Percentiles rank a stretch among this genome's conserved stretches.
phyloP scores from a whole-genome alignment of 345 rosid genomes.

The Lumnitzera littorea region DNA sequence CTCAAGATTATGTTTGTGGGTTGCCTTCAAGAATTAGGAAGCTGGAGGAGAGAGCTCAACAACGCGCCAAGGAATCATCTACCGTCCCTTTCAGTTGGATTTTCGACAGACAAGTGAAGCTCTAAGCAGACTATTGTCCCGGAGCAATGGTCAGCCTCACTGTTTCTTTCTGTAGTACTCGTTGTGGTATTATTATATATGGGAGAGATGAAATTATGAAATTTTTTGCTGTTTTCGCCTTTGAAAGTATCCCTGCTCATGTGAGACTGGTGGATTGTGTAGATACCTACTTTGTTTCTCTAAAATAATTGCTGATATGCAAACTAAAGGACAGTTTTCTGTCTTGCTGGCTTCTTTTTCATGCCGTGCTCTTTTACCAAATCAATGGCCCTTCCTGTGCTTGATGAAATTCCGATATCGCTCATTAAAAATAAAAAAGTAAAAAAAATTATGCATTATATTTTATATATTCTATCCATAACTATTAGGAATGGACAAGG shows the following conservation, averaged over 20 bases:
- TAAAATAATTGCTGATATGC: too few species aligned
- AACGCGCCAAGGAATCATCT: slow-evolving; percentile 50
- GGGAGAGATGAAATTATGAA: background rate
- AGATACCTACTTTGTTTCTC: too few species aligned
- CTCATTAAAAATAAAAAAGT: too few species aligned
- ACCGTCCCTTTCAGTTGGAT: slow-evolving; percentile 79
- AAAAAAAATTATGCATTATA: too few species aligned
- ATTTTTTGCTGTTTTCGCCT: background rate
- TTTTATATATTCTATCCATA: too few species aligned
- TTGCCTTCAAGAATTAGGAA: slow-evolving; percentile 63
- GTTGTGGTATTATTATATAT: background rate
- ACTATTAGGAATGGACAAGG: too few species aligned
- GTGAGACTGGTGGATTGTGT: too few species aligned
- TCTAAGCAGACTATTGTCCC: slow-evolving; percentile 19
- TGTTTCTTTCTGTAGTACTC: background rate
- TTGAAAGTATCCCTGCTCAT: background rate
- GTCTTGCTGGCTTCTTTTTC: too few species aligned
- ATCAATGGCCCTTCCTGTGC: too few species aligned
- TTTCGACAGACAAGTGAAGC: slow-evolving; percentile 57
- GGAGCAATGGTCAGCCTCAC: background rate
- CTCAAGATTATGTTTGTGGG: slow-evolving; percentile 79
- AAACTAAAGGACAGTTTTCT: too few species aligned
- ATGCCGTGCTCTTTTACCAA: too few species aligned
- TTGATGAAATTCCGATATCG: too few species aligned
- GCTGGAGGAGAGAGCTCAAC: slow-evolving; percentile 84